phyloP scores from a whole-genome alignment of 148 eudicot species.

The Nepenthes gracilis region DNA sequence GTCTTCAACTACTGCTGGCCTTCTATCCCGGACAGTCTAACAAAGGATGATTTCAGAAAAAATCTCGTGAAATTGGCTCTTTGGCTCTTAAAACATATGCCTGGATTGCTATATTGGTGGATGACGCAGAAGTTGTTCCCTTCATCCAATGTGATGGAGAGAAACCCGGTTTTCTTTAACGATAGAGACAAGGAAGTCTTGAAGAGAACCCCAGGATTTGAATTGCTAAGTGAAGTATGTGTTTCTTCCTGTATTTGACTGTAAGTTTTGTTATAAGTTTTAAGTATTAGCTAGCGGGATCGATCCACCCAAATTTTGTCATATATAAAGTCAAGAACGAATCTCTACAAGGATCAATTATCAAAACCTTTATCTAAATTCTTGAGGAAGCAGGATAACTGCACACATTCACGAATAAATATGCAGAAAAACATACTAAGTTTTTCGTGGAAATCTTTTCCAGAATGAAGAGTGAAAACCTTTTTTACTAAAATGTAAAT shows the following conservation, averaged over 20 bases:
- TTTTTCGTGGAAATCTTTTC: too few species aligned
- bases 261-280: too few species aligned
- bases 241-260: background rate
- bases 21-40: conserved; percentile 38
- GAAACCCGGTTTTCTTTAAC: conserved; percentile 39
- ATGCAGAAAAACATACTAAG: background rate
- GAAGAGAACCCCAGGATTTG: conserved; percentile 50
- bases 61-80: conserved; percentile 30
- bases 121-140: conserved; percentile 59
- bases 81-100: conserved; percentile 33
- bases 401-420: background rate
- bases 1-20: conserved; percentile 67
- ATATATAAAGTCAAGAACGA: too few species aligned
- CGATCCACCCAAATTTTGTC: too few species aligned
- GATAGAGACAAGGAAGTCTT: conserved; percentile 49
- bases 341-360: too few species aligned
- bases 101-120: conserved; percentile 69
- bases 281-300: too few species aligned
- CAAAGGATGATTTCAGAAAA: conserved; percentile 43
- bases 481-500: too few species aligned
- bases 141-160: conserved; percentile 38
- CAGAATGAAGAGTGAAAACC: too few species aligned
- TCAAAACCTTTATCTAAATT: too few species aligned
- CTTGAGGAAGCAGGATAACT: too few species aligned
- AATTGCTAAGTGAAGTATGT: conserved; percentile 44